Conservation (phyloP, 371 early-diverging fungal genomes). For the Mortierella sp. region DNA sequence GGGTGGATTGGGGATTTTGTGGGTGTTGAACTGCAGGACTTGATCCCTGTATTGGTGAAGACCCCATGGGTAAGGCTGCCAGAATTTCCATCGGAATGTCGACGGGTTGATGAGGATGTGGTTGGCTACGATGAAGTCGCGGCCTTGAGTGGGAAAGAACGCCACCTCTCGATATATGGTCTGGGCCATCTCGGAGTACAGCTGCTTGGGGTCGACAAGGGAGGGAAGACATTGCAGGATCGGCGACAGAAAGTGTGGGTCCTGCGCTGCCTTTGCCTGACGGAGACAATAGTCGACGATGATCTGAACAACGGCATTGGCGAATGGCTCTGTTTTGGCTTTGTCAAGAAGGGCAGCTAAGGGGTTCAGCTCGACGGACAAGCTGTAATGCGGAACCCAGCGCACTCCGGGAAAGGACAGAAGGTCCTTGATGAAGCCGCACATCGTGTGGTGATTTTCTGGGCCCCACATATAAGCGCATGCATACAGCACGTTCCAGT, state of each 20-base stretch:
- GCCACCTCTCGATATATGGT: not conserved
- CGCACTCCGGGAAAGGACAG: not conserved
- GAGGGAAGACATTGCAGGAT: not conserved
- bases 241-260: not conserved
- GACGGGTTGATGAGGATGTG: not conserved
- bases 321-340: not conserved
- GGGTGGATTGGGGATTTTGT: not conserved
- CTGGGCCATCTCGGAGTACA: not conserved
- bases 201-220: not conserved
- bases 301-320: not conserved
- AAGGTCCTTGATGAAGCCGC: not conserved
- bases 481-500: not conserved
- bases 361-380: not conserved
- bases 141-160: not conserved
- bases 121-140: conserved; percentile 15
- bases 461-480: too few relatives aligned
- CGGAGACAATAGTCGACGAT: conserved; percentile 24
- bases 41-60: conserved; percentile 17
- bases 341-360: not conserved
- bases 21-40: not conserved
- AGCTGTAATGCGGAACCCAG: conserved; percentile 12
- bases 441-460: not conserved
- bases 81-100: not conserved
- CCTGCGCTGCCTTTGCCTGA: not conserved
- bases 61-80: not conserved